Conservation (phyloP, 371 early-diverging fungal genomes). For the Basidiobolus meristosporus region DNA sequence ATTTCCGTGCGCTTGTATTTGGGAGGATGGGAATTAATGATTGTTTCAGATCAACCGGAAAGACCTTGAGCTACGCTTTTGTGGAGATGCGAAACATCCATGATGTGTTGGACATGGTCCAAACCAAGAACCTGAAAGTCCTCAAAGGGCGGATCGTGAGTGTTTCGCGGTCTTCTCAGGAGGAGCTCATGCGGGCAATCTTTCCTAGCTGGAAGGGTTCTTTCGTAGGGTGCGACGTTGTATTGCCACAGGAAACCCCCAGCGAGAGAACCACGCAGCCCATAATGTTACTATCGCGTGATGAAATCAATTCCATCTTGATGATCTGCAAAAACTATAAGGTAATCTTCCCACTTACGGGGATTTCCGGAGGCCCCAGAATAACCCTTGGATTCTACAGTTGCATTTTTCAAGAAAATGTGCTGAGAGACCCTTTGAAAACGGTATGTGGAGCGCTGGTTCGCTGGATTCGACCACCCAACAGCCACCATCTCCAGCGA, state of each 20-base stretch:
- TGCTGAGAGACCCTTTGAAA: slow-evolving; percentile 46
- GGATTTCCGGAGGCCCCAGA: neutral
- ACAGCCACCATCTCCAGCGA: too few species aligned
- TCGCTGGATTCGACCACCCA: too few species aligned
- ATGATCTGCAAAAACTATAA: slow-evolving; percentile 39
- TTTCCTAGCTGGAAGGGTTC: slow-evolving; percentile 34
- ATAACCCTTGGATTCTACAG: slow-evolving; percentile 3
- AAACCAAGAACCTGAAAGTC: slow-evolving; percentile 14
- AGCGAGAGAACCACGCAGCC: slow-evolving; percentile 14
- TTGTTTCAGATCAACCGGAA: slow-evolving; percentile 15
- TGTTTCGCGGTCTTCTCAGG: slow-evolving; percentile 24
- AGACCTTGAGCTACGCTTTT: slow-evolving; percentile 37
- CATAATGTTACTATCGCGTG: slow-evolving; percentile 27
- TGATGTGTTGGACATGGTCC: slow-evolving; percentile 13
- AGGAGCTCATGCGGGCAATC: slow-evolving; percentile 23
- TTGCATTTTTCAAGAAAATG: slow-evolving; percentile 38
- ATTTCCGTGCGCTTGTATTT: too few species aligned
- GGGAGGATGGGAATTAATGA: too few species aligned
- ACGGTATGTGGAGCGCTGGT: slow-evolving; percentile 8
- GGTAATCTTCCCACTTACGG: slow-evolving; percentile 11
- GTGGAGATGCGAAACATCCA: slow-evolving; percentile 22
- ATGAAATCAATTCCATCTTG: slow-evolving; percentile 34
- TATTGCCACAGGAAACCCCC: slow-evolving; percentile 13
- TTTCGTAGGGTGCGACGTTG: slow-evolving; percentile 14
- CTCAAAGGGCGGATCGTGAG: slow-evolving; percentile 31